Evolutionary conservation across 106 monocot species (phyloP), one percentile per base, ranked within the genome.

Genomic region (Acorus gramineus): DNA sequence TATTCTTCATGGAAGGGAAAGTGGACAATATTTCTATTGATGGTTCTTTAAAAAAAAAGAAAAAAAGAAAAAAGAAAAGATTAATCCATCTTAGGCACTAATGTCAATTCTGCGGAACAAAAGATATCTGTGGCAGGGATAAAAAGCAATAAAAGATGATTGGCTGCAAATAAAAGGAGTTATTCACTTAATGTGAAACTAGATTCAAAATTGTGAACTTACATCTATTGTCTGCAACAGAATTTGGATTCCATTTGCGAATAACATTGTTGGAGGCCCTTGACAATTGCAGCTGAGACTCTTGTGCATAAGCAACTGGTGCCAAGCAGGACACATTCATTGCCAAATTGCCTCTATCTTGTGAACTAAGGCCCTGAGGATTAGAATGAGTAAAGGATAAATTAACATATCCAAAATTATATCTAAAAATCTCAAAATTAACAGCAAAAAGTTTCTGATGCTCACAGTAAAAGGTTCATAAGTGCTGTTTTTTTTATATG

Each of bases 231-330:
- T 91, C 92, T 55, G 79, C 28, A 76, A 66, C 62, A 59, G 77
- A 79, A 56, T 72, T 13, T 65, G 79, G 11, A 74, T 77, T 79
- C 81, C 83, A 86, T 52, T 74, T 74, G 44, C 77, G 71, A 13
- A 78, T 52, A 49, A 46, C 56, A 67, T 74, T 81, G 73, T 75
- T 85, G 43, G 98, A 71, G 70, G 78, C 47, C 72, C 77, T 83
- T 64, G 85, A 73, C 66, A 92, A 63, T 67, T 87, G 87, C 61
- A 91, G 42, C 56, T 84, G 80, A 72, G 88, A 86, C 49, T 89
- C 98, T 58, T 92, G 51, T 14, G 74, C 46, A 14, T 66, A 61
- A 55, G 74, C 42, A 60, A 74, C 58, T 10, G 83, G 74, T 62
- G 75, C 72, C 62, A 86, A 63, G 64, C 70, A 66, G 63, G 78